These are phyloP conservation scores for Cetraspora pellucida DNA, from an alignment of 192 early-diverging fungal species.

Conservation along the genomic window DNA sequence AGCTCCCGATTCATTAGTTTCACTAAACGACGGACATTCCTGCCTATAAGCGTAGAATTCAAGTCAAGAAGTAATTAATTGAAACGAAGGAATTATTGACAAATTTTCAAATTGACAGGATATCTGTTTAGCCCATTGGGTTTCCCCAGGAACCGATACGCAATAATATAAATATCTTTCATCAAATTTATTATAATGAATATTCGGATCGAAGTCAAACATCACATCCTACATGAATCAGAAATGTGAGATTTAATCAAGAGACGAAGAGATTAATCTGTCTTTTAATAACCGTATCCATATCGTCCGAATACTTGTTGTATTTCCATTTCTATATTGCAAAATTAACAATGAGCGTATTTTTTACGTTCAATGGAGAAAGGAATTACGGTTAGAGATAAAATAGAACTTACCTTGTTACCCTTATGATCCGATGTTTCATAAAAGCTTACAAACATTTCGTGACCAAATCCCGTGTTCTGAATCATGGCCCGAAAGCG, in stretches of 20 bases:
- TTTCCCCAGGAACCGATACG: conserved; percentile 71
- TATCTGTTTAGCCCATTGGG: conserved; percentile 58
- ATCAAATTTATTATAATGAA: conserved; percentile 43
- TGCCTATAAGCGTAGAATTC: background rate
- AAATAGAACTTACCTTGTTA: conserved; percentile 38
- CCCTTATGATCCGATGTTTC: conserved; percentile 37
- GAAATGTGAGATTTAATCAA: background rate
- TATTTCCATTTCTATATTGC: conserved; percentile 23
- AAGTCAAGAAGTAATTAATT: background rate
- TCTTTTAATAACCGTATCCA: background rate
- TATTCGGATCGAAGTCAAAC: background rate
- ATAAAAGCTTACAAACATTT: conserved; percentile 53
- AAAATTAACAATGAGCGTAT: background rate
- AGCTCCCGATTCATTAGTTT: no score
- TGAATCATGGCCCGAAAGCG: conserved; percentile 84
- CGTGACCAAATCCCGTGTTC: conserved; percentile 74
- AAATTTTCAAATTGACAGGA: background rate
- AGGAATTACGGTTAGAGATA: background rate
- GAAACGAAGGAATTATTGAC: background rate
- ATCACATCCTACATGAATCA: background rate
- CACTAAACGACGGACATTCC: background rate
- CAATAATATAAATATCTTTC: conserved; percentile 71
- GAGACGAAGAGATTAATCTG: background rate
- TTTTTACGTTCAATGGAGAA: background rate
- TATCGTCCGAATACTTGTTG: conserved; percentile 17